Evolutionary conservation across 2,329 filamentous ascomycete species (phyloP).

Genomic region (Pseudopyricularia javanii): DNA sequence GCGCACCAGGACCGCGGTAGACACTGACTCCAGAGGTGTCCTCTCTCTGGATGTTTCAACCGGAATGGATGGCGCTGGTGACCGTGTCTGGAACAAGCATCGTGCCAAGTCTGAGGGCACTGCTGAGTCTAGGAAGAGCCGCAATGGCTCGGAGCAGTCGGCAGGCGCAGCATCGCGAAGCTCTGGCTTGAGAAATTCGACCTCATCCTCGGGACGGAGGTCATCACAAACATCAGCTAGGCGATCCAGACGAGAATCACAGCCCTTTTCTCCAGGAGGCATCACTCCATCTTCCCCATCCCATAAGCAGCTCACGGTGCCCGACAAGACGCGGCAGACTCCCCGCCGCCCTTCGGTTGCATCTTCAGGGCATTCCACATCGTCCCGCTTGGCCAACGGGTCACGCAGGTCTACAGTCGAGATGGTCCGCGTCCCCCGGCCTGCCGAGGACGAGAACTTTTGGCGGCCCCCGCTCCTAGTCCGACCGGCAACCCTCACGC

Average conservation of each 20-base stretch:
- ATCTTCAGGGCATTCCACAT: not conserved
- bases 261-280: not conserved
- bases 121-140: not conserved
- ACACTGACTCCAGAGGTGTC: not conserved
- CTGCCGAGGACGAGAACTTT: conserved; percentile 2
- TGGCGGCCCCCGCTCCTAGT: conserved; percentile 1
- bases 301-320: not conserved
- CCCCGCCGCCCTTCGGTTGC: not conserved
- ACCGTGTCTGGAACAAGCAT: too few species aligned
- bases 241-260: not conserved
- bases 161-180: not conserved
- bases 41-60: not conserved
- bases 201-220: not conserved
- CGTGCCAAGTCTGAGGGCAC: not conserved
- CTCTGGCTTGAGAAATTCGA: not conserved
- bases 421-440: conserved; percentile 1
- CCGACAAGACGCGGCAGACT: not conserved
- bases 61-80: too few species aligned
- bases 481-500: not conserved
- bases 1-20: not conserved
- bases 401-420: not conserved
- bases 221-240: not conserved
- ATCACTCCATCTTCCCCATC: not conserved
- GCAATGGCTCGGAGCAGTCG: not conserved
- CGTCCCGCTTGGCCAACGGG: not conserved